A percentile compares a stretch with the other conserved stretches of the same genome.
Evolutionary conservation across 208 protist genomes (phyloP).

Genomic region (Leishmania mexicana): DNA sequence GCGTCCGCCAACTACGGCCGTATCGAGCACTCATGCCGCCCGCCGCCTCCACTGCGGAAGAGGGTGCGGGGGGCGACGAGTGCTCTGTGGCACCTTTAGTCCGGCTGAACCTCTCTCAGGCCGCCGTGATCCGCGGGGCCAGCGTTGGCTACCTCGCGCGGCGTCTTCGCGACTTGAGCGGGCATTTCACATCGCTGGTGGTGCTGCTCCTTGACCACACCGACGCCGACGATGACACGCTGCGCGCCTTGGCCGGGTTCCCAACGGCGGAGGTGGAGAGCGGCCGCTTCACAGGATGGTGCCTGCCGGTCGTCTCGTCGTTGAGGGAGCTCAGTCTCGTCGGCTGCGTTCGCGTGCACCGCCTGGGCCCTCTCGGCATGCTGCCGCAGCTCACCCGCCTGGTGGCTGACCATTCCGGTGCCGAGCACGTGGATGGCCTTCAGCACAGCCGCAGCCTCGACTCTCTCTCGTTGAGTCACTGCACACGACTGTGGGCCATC

Average conservation of each 20-base stretch:
- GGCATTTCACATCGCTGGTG: background rate
- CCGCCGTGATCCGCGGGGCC: conserved; percentile 11
- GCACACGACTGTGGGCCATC: conserved; percentile 22
- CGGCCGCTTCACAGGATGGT: background rate
- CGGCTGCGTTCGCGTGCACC: conserved; percentile 22
- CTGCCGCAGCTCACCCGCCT: conserved; percentile 25
- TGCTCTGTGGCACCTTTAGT: conserved; percentile 8
- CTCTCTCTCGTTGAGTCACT: conserved; percentile 21
- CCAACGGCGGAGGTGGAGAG: background rate
- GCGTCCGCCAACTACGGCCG: conserved; percentile 8
- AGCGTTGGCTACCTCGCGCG: conserved; percentile 16
- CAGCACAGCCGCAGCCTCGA: conserved; percentile 14
- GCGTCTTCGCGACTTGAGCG: conserved; percentile 1
- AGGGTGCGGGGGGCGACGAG: background rate
- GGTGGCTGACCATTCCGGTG: conserved; percentile 14
- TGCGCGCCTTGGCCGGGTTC: conserved; percentile 14
- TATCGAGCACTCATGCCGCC: conserved; percentile 10
- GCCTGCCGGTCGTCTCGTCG: background rate
- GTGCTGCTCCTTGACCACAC: conserved; percentile 25
- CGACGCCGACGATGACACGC: conserved; percentile 8
- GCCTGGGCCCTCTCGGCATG: conserved; percentile 25
- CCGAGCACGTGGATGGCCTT: conserved; percentile 25
- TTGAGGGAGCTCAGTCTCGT: conserved; percentile 29
- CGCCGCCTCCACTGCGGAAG: background rate
- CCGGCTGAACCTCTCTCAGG: conserved; percentile 21